Percentiles rank a stretch among this genome's conserved stretches.
Evolutionary conservation across 352 stramenopile genomes (phyloP).

Genomic region (Pythium utonaiense): DNA sequence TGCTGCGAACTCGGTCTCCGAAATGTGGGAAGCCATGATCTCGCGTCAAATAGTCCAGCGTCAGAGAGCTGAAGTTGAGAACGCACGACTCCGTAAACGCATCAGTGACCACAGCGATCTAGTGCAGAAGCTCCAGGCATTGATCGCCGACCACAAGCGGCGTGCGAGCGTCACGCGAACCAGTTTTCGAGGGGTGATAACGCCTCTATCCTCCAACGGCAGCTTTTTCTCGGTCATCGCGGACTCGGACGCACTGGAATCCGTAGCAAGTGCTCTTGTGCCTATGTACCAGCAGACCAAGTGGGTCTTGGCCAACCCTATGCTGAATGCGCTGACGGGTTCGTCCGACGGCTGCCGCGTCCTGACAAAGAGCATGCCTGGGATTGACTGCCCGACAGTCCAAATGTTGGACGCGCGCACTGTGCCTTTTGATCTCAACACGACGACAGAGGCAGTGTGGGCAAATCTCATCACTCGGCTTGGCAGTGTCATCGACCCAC

Average conservation of each 20-base stretch:
- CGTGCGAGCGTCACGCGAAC: too few species aligned
- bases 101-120: neutral
- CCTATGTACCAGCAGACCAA: neutral
- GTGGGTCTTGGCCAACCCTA: neutral
- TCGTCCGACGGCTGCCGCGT: neutral
- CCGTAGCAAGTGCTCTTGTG: neutral
- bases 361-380: neutral
- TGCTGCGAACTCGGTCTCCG: neutral
- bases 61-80: neutral
- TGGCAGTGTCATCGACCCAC: neutral
- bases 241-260: neutral
- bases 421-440: slow-evolving; percentile 4
- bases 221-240: too few species aligned
- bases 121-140: neutral
- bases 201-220: too few species aligned
- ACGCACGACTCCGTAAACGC: neutral
- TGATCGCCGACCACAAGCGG: neutral
- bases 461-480: neutral
- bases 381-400: neutral
- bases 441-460: slow-evolving; percentile 6
- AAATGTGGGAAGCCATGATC: neutral
- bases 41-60: neutral
- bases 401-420: slow-evolving; percentile 1
- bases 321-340: neutral
- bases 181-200: too few species aligned